Base-by-base conservation (phyloP, 2,329 filamentous ascomycete species). In the Metarhizium rileyi region DNA sequence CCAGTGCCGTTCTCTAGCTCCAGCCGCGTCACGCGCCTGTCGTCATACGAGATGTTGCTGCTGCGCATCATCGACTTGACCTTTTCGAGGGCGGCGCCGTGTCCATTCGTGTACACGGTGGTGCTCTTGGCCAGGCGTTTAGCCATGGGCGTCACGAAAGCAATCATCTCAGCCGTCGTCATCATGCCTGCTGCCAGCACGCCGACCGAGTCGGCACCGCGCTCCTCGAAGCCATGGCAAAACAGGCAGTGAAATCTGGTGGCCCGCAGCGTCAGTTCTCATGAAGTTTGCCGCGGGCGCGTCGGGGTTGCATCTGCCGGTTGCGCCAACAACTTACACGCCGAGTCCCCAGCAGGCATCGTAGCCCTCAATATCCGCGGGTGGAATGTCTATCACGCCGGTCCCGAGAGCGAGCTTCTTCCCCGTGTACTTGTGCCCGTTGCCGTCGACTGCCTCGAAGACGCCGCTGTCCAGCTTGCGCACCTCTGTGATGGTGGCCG, bases 221-320 rank as follows among this genome's bases (percentile, higher is more conserved):
- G 68, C 46, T 81, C 75, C 53, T 83, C 79, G 58, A 70, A 82
- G 4, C 79, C 79, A 53, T 81, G 71, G 60, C 78, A 83, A 56
- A 75, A 80, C 1, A 82, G 68, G 55, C 78, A 83, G 56, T 81
- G 77, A 54, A 77, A 36, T 16, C 33, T 36, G 33, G n/a, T n/a
- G n/a, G n/a, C n/a, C n/a, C n/a, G n/a, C n/a, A n/a, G n/a, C n/a
- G n/a, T n/a, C 27, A 28, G 12, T 8, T 28, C 8, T 8, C 12
- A 7, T 7, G 27, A 28, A 28, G 12, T 28, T 12, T 8, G 27
- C 4, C 8, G 8, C 27, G 12, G 12, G 27, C 12, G 1, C 27
- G 12, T 12, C 5, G 27, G 27, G 27, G 27, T 28, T 8, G 8
- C 16, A 0, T 8, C 7, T n/a, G 36, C n/a, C n/a, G 0, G 36